phyloP scores from a whole-genome alignment of 1,284 basidiomycete species.

The Cutaneotrichosporon dermatis region DNA sequence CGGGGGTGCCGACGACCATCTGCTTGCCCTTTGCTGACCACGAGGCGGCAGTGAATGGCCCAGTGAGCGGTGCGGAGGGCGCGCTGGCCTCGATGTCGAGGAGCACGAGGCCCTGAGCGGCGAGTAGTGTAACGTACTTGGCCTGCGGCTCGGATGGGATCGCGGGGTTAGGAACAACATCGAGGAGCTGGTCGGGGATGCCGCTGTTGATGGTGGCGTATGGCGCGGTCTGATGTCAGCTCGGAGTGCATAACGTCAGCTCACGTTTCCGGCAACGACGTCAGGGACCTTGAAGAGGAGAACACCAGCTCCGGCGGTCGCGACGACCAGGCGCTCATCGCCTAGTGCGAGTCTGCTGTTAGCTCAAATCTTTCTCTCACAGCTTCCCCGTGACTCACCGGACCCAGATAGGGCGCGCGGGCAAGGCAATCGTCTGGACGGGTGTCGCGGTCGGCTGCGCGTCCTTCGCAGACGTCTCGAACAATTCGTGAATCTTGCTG shows the following conservation, averaged over 20 bases:
- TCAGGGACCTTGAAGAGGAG: conserved; percentile 34
- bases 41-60: conserved; percentile 44
- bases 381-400: conserved; percentile 23
- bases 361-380: neutral
- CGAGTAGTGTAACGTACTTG: conserved; percentile 45
- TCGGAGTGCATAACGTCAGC: neutral
- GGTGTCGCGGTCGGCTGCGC: conserved; percentile 25
- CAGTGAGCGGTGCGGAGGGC: conserved; percentile 26
- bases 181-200: conserved; percentile 39
- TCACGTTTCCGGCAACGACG: conserved; percentile 36
- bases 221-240: conserved; percentile 29
- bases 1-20: conserved; percentile 51
- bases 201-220: conserved; percentile 33
- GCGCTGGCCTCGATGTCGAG: conserved; percentile 35
- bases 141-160: conserved; percentile 30
- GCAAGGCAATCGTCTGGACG: conserved; percentile 25
- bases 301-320: conserved; percentile 28
- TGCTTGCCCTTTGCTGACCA: conserved; percentile 59
- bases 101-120: conserved; percentile 38
- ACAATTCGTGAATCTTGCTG: conserved; percentile 27
- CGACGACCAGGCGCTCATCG: conserved; percentile 40
- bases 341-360: conserved; percentile 35
- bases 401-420: conserved; percentile 44
- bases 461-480: conserved; percentile 35
- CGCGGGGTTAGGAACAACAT: conserved; percentile 52